Evolutionary conservation across 345 rosid genomes (phyloP).

Genomic region (Lepidium aucheri): DNA sequence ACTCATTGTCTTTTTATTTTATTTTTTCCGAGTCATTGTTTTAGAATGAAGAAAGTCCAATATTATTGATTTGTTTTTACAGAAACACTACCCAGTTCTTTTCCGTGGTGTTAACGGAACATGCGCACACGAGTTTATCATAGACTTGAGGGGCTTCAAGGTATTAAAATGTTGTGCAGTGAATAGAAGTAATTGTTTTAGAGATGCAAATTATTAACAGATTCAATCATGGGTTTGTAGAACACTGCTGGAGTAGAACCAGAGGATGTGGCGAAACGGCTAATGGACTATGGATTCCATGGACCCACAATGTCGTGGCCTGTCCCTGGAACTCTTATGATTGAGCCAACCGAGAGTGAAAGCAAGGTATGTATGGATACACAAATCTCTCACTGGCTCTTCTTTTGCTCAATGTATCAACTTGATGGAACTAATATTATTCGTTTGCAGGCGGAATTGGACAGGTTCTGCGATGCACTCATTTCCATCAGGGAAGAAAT

Average conservation of each 20-base stretch:
- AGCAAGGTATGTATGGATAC: constrained; percentile 59
- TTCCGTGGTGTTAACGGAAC: constrained; percentile 98
- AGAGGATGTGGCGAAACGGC: constrained; percentile 98
- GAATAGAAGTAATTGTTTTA: not conserved
- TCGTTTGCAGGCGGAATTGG: constrained; percentile 84
- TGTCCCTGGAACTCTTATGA: constrained; percentile 97
- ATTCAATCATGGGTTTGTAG: constrained; percentile 30
- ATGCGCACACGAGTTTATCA: constrained; percentile 88
- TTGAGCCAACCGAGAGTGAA: constrained; percentile 99
- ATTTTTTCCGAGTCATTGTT: not conserved
- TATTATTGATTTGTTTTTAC: constrained; percentile 14
- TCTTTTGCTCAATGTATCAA: not conserved
- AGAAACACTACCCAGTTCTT: constrained; percentile 78
- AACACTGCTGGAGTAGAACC: constrained; percentile 86
- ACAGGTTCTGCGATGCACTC: constrained; percentile 92
- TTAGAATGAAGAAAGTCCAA: not conserved
- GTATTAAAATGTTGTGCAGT: constrained; percentile 29
- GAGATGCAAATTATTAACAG: not conserved
- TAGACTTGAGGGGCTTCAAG: constrained; percentile 91
- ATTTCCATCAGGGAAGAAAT: constrained; percentile 97
- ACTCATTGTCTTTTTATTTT: not conserved
- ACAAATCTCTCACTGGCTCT: not conserved
- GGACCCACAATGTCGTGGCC: constrained; percentile 99
- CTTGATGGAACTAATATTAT: not conserved
- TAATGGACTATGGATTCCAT: constrained; percentile 95